Base-by-base conservation (phyloP, 352 stramenopile genomes). In the Phytopythium delawarense region DNA sequence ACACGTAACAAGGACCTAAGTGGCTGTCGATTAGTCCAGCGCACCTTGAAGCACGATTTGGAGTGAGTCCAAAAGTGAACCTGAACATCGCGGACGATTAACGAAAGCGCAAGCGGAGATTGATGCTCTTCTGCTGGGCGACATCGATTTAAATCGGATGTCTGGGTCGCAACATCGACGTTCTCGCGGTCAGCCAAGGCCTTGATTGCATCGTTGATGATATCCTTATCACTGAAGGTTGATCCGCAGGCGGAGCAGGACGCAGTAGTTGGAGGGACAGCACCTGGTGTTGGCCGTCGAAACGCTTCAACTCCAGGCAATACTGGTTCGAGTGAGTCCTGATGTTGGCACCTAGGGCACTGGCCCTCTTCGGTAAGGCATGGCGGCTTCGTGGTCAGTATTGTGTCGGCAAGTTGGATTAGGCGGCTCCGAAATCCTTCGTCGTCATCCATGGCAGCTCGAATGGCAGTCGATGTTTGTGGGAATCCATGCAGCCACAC, bases 401-500 rank as follows among this genome's bases (percentile, higher is more conserved):
- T 30, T 2, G n/a, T 11, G 34, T 69, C 46, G 0, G 28, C 44
- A 11, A 69, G 21, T 1, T 0, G 1, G 15, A 63, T 4, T 0
- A 69, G 5, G 11, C 53, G 52, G 7, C 25, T 20, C 7, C 28
- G 9, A 48, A 52, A 66, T 1, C 3, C 23, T 13, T 3, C 25
- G 32, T 61, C 59, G 12, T 3, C 12, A 2, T 4, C 7, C 11
- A 65, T 23, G 2, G n/a, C 34, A 2, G 39, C 32, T 4, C 34
- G 28, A n/a, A 64, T 44, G 8, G 23, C 18, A 0, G 30, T 1
- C 32, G 64, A 60, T 2, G 65, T 76, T 18, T 44, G 25, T 0
- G 61, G 62, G 48, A 76, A 73, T 4, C 54, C 69, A 49, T 72
- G 59, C 2, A 74, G 32, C 70, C 66, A 74, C 0, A 77, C 46